Evolutionary conservation across 345 rosid species (phyloP).

Genomic region (Adansonia digitata): DNA sequence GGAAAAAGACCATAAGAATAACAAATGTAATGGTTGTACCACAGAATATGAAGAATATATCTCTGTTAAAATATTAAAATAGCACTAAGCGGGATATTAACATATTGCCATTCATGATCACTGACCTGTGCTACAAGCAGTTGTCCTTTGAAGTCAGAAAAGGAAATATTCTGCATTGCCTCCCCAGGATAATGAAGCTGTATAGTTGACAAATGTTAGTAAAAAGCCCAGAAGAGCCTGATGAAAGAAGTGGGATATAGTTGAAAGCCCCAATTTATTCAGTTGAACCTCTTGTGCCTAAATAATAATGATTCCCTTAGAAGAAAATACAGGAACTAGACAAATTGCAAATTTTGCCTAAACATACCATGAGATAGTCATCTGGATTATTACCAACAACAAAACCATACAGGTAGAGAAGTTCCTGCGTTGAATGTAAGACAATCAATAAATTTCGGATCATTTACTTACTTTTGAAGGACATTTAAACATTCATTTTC

Average conservation of each 20-base stretch:
- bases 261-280: slow-evolving; percentile 1
- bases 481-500: no score
- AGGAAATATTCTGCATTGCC: slow-evolving; percentile 56
- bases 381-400: slow-evolving; percentile 81
- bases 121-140: slow-evolving; percentile 86
- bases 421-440: slow-evolving; percentile 51
- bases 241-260: background rate
- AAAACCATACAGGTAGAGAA: slow-evolving; percentile 88
- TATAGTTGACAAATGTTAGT: background rate
- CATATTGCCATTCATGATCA: background rate
- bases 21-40: background rate
- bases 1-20: background rate
- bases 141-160: slow-evolving; percentile 72
- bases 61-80: background rate
- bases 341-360: background rate
- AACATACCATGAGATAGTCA: slow-evolving; percentile 83
- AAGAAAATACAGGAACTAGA: background rate
- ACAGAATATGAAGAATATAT: background rate
- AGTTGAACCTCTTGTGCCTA: background rate
- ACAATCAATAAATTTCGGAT: no score
- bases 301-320: background rate
- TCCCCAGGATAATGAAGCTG: slow-evolving; percentile 93
- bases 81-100: background rate
- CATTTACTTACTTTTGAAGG: no score
- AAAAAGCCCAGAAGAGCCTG: background rate